Evolutionary conservation across 2,329 filamentous ascomycete species (phyloP).

Genomic region (Curvularia verruculosa): DNA sequence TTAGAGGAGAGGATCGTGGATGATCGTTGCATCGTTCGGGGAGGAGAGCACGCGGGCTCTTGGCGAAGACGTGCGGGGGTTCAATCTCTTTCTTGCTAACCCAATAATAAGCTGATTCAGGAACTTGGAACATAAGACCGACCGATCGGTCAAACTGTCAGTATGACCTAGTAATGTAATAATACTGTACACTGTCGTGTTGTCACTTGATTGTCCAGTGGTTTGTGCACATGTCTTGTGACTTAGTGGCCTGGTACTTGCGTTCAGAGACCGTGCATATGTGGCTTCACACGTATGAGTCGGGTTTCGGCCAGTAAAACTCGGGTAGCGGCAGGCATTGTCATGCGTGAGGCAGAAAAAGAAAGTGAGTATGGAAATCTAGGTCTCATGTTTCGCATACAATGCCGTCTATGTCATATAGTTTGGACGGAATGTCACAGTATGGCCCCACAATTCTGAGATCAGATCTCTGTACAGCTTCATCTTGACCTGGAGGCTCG

Average conservation of each 20-base stretch:
- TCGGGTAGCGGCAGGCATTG: not conserved
- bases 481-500: not conserved
- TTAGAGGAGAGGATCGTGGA: not conserved
- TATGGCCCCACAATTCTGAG: not conserved
- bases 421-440: not conserved
- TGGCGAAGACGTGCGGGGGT: not conserved
- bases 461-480: not conserved
- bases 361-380: constrained; percentile 2
- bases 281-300: not conserved
- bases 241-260: not conserved
- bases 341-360: not conserved
- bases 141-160: not conserved
- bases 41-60: constrained; percentile 8
- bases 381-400: not conserved
- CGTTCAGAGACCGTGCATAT: constrained; percentile 1
- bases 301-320: not conserved
- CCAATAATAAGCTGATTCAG: constrained; percentile 1
- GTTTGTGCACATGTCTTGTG: constrained; percentile 2
- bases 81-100: not conserved
- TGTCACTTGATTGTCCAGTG: not conserved
- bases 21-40: constrained; percentile 3
- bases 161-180: not conserved
- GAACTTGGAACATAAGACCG: not conserved
- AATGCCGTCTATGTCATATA: not conserved
- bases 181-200: constrained; percentile 3